Evolutionary conservation across 306 rosid species (phyloP).

Genomic region (Comarum palustre): DNA sequence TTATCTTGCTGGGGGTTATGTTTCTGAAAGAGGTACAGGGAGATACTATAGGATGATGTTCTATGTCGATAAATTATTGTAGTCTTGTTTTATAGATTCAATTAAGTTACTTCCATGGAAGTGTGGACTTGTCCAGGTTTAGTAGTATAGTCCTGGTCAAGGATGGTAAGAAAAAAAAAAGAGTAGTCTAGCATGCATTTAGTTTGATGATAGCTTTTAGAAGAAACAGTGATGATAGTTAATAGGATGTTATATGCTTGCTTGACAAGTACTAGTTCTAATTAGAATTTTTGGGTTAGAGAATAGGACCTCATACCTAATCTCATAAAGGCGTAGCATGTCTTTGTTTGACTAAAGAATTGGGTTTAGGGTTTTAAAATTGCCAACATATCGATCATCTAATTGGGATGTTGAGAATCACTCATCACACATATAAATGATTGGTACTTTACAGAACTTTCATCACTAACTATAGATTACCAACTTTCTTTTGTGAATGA

Average conservation of each 20-base stretch:
- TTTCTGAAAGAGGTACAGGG: slow-evolving; percentile 3
- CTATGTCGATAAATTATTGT: slow-evolving; percentile 1
- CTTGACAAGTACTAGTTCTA: not conserved
- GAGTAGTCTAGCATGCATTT: not conserved
- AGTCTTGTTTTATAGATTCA: not conserved
- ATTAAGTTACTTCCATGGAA: not conserved
- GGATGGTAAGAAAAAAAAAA: not conserved
- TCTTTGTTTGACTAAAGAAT: slow-evolving; percentile 11
- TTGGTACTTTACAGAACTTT: not conserved
- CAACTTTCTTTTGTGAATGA: not conserved
- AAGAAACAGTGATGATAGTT: not conserved
- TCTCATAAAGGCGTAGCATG: slow-evolving; percentile 10
- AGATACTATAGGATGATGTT: not conserved
- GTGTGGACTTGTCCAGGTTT: not conserved
- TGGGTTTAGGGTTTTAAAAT: slow-evolving; percentile 14
- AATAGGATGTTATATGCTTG: slow-evolving; percentile 15
- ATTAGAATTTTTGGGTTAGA: not conserved
- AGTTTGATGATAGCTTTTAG: not conserved
- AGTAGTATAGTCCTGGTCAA: not conserved
- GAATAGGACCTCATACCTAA: slow-evolving; percentile 13
- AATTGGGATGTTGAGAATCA: slow-evolving; percentile 8
- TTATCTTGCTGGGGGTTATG: no score
- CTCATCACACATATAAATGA: slow-evolving; percentile 1
- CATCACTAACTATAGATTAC: not conserved
- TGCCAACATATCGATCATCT: slow-evolving; percentile 10